These are phyloP conservation scores for Chrysoporthe deuterocubensis DNA, from an alignment of 2,329 filamentous ascomycete species.

Conservation along the genomic window DNA sequence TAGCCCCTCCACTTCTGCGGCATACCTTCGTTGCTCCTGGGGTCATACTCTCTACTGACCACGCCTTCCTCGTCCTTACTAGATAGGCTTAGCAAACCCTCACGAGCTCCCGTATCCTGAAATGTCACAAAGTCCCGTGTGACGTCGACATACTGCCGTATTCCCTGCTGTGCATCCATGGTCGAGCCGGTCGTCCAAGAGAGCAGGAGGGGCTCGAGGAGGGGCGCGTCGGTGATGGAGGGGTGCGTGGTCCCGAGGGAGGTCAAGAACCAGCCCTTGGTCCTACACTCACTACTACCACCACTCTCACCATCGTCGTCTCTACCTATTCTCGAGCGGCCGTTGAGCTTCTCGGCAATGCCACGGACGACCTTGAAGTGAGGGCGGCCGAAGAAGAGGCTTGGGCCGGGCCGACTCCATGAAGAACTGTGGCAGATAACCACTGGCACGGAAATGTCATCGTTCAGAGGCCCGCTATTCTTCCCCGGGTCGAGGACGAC, in stretches of 20 bases:
- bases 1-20: slow-evolving; percentile 23
- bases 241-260: slow-evolving; percentile 62
- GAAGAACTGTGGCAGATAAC: slow-evolving; percentile 67
- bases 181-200: slow-evolving; percentile 64
- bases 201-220: slow-evolving; percentile 65
- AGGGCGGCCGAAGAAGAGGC: slow-evolving; percentile 64
- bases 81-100: slow-evolving; percentile 17
- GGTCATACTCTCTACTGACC: slow-evolving; percentile 25
- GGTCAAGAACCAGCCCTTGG: slow-evolving; percentile 57
- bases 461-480: slow-evolving; percentile 63
- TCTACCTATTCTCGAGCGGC: neutral
- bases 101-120: slow-evolving; percentile 20
- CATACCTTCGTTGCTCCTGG: slow-evolving; percentile 4
- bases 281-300: slow-evolving; percentile 24
- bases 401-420: slow-evolving; percentile 59
- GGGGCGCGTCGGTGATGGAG: slow-evolving; percentile 67
- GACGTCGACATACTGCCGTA: slow-evolving; percentile 64
- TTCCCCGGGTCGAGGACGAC: slow-evolving; percentile 71
- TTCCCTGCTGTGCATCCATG: slow-evolving; percentile 58
- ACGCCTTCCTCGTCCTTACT: slow-evolving; percentile 18
- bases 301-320: neutral
- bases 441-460: slow-evolving; percentile 60
- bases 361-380: slow-evolving; percentile 67
- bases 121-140: slow-evolving; percentile 54
- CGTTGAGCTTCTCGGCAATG: slow-evolving; percentile 50